These are phyloP conservation scores for Margaritispora aquatica DNA, from an alignment of 495 filamentous ascomycete genomes.

Conservation along the genomic window DNA sequence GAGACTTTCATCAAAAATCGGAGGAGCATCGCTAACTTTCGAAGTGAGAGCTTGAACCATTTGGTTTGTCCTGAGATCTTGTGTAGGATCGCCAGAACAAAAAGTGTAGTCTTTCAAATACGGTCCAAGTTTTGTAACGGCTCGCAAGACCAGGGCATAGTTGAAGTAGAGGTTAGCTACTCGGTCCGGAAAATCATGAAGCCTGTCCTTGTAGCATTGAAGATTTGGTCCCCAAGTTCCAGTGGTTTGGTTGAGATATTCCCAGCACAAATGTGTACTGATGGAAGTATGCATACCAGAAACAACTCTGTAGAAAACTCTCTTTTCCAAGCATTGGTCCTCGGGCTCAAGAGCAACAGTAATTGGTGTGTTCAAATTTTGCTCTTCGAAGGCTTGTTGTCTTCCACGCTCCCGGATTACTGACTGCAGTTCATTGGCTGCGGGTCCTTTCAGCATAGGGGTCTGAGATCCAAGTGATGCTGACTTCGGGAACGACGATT, in stretches of 20 bases:
- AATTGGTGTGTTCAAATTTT: conserved; percentile 42
- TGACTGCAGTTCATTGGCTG: conserved; percentile 76
- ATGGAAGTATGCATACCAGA: conserved; percentile 98
- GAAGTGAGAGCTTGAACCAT: conserved; percentile 70
- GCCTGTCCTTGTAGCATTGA: conserved; percentile 77
- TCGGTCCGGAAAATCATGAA: conserved; percentile 79
- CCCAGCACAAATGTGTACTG: conserved; percentile 91
- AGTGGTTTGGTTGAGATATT: conserved; percentile 92
- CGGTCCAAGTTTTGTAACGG: conserved; percentile 83
- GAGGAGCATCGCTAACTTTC: conserved; percentile 56
- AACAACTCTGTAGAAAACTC: conserved; percentile 90
- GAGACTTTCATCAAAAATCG: conserved; percentile 86
- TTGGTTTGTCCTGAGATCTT: conserved; percentile 71
- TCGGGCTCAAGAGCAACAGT: conserved; percentile 58
- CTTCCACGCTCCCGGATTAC: conserved; percentile 69
- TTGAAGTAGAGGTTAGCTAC: conserved; percentile 99
- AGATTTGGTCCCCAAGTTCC: conserved; percentile 92
- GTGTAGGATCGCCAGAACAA: conserved; percentile 75
- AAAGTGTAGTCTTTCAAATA: conserved; percentile 83
- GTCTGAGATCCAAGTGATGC: conserved; percentile 27
- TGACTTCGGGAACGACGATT: conserved; percentile 48
- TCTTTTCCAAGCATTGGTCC: conserved; percentile 93
- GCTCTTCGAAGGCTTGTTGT: conserved; percentile 46
- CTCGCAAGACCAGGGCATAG: conserved; percentile 87
- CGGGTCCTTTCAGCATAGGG: conserved; percentile 31